Evolutionary conservation across 2,329 filamentous ascomycete species (phyloP), one percentile per base, ranked within the genome.

Genomic region (Neobulgaria alba): DNA sequence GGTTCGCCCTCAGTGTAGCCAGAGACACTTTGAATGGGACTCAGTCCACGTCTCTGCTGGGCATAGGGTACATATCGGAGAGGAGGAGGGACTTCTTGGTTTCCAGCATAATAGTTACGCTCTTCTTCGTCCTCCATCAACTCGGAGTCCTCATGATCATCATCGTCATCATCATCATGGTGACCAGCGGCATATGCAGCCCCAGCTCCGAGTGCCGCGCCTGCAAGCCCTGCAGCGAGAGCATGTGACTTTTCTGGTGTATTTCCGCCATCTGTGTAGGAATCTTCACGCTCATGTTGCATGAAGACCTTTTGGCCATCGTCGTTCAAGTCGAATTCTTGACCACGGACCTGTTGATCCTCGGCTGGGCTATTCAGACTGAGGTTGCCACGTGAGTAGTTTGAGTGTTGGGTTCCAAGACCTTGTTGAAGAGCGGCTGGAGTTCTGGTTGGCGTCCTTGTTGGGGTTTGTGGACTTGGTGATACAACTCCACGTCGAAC

Each of bases 11-110:
- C 79, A 3, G 77, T 82, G 55, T 88, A 90, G 47, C 89, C 92
- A 9, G 87, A 90, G 12, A 95, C 85, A 54, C 89, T 95, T 52
- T 92, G 89, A 45, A 94, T 89, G 0, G 90, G 90, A 57, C 89
- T 95, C 36, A 93, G 65, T 9, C 79, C 82, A 31, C 85, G 81
- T 38, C 77, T 73, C 51, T 82, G 77, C 9, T 77, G 72, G 52
- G 80, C 73, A 48, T 85, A 81, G 1, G 81, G 75, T n/a, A 79
- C 70, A 51, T 82, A 83, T 49, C 75, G 75, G 19, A 79, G 62
- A 12, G 75, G 77, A 3, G 75, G 73, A 2, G 77, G 77, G 2
- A 82, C 77, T 46, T 81, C 75, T 51, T 81, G 77, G 3, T 52
- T 50, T 33, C 54, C 55, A 33, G 59, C 55, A 41, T 57, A 63